Base-by-base conservation (phyloP, 2,329 filamentous ascomycete species). In the Ceratocystis cacaofunesta region DNA sequence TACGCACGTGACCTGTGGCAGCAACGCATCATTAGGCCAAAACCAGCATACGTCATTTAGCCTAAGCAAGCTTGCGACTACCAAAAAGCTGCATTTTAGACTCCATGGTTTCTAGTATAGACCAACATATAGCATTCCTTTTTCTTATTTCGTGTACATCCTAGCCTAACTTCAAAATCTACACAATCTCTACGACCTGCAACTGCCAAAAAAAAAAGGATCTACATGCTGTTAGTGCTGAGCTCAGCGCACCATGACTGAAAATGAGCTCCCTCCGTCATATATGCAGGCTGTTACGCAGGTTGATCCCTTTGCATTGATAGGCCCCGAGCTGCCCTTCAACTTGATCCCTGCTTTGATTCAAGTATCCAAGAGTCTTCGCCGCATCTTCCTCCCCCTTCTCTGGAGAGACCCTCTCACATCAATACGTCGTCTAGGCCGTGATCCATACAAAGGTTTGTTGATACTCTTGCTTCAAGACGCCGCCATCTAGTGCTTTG, bases 391-490 rank as follows among this genome's bases (percentile, higher is more conserved):
- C 70, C 78, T 78, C 3, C 79, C 80, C 22, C 76, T 74, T 3
- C 72, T 84, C 19, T 85, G 82, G 82, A 74, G 74, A 68, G 77
- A 83, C 69, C 75, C 81, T 10, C 70, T 83, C 19, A 70, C 72
- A 19, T 71, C 75, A 1, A 73, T 74, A 28, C 73, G 76, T 67
- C 70, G 68, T 1, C 72, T 77, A 7, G 76, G 77, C 5, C 70
- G 80, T 28, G 75, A 78, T 66, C 76, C 76, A 12, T 76, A 75
- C 68, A 73, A 79, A 71, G 79, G 79, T 80, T 19, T 17, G 57
- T 57, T n/a, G 10, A 41, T 30, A 50, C 32, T 19, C 10, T 22
- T 28, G 2, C 55, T 41, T 41, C 10, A 15, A 41, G 36, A 41
- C 12, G 10, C 36, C 36, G 3, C 36, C 36, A 15, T 41, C 36